Evolutionary conservation across 176 grass and related monocot genomes (phyloP).

Genomic region (Poa pratensis): DNA sequence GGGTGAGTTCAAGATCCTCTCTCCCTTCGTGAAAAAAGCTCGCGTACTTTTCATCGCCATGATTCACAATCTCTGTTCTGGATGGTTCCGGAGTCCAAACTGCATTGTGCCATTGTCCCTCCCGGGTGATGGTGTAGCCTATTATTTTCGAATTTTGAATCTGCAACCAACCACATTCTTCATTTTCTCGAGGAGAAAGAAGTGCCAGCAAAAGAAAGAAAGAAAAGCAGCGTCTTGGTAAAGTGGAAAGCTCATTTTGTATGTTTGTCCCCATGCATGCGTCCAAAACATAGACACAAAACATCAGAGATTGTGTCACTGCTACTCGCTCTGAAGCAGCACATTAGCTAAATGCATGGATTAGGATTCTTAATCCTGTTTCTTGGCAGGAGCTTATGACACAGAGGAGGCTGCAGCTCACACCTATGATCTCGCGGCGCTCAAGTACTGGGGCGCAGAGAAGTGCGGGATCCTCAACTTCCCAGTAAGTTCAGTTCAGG

Average conservation of each 20-base stretch:
- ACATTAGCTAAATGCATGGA: neutral
- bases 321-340: neutral
- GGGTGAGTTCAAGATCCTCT: conserved; percentile 69
- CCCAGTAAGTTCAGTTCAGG: conserved; percentile 52
- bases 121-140: neutral
- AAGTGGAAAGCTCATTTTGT: conserved; percentile 25
- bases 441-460: conserved; percentile 68
- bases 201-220: neutral
- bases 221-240: neutral
- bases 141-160: conserved; percentile 17
- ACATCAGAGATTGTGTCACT: neutral
- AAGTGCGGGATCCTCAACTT: conserved; percentile 62
- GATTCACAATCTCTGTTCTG: conserved; percentile 26
- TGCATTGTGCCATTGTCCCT: conserved; percentile 23
- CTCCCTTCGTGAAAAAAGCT: conserved; percentile 33
- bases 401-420: conserved; percentile 70
- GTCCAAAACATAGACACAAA: conserved; percentile 2
- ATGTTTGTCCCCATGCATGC: conserved; percentile 1
- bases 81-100: conserved; percentile 18
- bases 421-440: conserved; percentile 81
- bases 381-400: conserved; percentile 56
- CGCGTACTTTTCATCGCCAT: conserved; percentile 34
- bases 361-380: neutral
- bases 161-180: neutral
- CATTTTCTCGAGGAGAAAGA: neutral